These are phyloP conservation scores for Daldinia loculata DNA, from an alignment of 495 filamentous ascomycete species.

Conservation along the genomic window DNA sequence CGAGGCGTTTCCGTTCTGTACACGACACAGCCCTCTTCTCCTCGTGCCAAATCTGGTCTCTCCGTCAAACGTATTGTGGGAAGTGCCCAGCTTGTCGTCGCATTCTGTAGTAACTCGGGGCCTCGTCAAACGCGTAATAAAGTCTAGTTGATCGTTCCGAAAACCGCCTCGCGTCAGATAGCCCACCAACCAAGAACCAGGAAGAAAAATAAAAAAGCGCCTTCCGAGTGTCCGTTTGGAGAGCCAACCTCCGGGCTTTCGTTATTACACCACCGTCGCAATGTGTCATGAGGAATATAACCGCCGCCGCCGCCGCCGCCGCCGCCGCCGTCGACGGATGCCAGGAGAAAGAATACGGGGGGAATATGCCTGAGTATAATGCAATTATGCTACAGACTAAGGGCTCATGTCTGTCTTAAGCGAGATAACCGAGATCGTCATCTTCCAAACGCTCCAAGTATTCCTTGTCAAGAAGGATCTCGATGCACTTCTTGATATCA, in stretches of 20 bases:
- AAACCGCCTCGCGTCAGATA: constrained; percentile 17
- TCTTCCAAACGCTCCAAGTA: constrained; percentile 95
- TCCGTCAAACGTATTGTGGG: constrained; percentile 5
- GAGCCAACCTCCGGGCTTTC: constrained; percentile 12
- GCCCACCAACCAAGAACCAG: constrained; percentile 13
- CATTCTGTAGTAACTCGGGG: background rate
- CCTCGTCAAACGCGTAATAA: constrained; percentile 14
- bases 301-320: constrained; percentile 1
- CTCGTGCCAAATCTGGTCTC: constrained; percentile 5
- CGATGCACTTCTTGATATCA: constrained; percentile 99
- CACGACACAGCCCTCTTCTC: background rate
- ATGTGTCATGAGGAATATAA: constrained; percentile 16
- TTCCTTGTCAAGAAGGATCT: constrained; percentile 98
- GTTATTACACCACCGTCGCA: background rate
- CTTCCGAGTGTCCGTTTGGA: background rate
- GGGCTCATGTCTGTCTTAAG: constrained; percentile 54
- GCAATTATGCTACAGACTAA: constrained; percentile 1
- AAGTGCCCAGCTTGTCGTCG: constrained; percentile 9
- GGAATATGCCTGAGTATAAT: constrained; percentile 15
- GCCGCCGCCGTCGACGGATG: constrained; percentile 12
- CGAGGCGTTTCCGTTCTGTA: background rate
- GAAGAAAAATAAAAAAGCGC: background rate
- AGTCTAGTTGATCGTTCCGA: constrained; percentile 16
- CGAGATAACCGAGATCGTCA: constrained; percentile 92
- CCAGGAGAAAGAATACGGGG: constrained; percentile 15